phyloP scores from a whole-genome alignment of 768 basidiomycete species.

The Suillus brevipes region DNA sequence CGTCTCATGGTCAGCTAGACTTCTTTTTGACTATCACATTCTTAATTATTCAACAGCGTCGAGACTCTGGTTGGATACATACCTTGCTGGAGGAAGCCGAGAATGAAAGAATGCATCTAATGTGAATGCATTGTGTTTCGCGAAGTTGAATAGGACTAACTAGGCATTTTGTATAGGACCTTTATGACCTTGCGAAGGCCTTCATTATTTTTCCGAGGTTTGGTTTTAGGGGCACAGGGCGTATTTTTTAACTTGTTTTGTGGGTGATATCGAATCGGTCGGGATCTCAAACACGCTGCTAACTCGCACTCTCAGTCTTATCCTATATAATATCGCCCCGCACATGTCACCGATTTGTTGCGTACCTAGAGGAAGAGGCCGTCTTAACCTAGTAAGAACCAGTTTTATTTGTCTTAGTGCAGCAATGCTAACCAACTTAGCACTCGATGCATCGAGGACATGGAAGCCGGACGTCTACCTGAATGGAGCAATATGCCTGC shows the following conservation, averaged over 20 bases:
- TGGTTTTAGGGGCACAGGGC: slow-evolving; percentile 91
- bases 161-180: slow-evolving; percentile 54
- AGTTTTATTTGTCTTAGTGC: slow-evolving; percentile 13
- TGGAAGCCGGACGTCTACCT: slow-evolving; percentile 79
- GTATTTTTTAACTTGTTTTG: slow-evolving; percentile 89
- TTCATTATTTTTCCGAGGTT: slow-evolving; percentile 72
- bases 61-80: slow-evolving; percentile 81
- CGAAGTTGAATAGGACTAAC: slow-evolving; percentile 10
- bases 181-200: slow-evolving; percentile 93
- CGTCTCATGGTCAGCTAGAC: slow-evolving; percentile 71
- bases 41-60: slow-evolving; percentile 34
- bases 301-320: slow-evolving; percentile 48
- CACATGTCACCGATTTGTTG: slow-evolving; percentile 89
- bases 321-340: slow-evolving; percentile 76
- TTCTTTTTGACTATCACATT: slow-evolving; percentile 13
- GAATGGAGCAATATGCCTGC: slow-evolving; percentile 78
- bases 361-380: slow-evolving; percentile 92
- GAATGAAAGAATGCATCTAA: slow-evolving; percentile 95
- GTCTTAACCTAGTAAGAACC: slow-evolving; percentile 80
- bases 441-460: slow-evolving; percentile 79
- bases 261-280: slow-evolving; percentile 34
- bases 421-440: slow-evolving; percentile 37
- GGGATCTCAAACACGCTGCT: slow-evolving; percentile 14
- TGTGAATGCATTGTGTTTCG: slow-evolving; percentile 46
- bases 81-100: slow-evolving; percentile 93